Base-by-base conservation (phyloP, 2,329 filamentous ascomycete species). In the Dactylella cylindrospora region DNA sequence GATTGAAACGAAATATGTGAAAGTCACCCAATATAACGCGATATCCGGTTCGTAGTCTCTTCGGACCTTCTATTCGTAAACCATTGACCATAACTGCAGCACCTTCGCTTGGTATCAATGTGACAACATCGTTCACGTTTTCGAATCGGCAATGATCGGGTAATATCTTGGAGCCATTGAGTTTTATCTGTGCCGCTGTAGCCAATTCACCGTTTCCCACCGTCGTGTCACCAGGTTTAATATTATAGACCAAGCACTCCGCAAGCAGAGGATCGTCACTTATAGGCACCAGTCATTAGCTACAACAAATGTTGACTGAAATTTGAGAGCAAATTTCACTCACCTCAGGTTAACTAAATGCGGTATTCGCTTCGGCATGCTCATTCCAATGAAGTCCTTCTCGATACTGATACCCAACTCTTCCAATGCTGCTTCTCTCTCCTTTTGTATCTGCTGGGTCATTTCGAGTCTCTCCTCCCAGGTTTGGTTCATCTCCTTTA, bases 11-110 rank as follows among this genome's bases (percentile, higher is more conserved):
- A 75, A 98, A 97, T 64, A 98, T 98, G 72, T 98, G 93, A 69
- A 98, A 98, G 73, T 98, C 93, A 32, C 93, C 93, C 7, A 98
- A 78, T 65, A 98, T 98, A 49, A 98, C 87, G 64, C 93, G 86
- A 72, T 90, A 95, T 4, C 93, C 93, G 69, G 90, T 96, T 70
- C 90, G 85, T 35, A 98, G 78, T 66, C 90, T 82, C 67, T 85
- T 90, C 1, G 90, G 84, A 69, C 90, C 90, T 49, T 90, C 83
- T 49, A 97, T 87, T 13, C 90, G 86, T 66, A 91, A 82, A 55
- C 93, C 93, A 70, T 98, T 98, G 46, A 98, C 89, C 93, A 98
- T 98, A 55, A 98, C 88, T 8, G 90, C 89, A 0, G 93, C 93
- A n/a, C 88, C 89, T 68, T 95, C 89, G 64, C 81, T 85, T 0